A percentile compares a stretch with the other conserved stretches of the same genome.
phyloP scores from a whole-genome alignment of 108 stramenopile species.

The Nannochloropsis gaditana region DNA sequence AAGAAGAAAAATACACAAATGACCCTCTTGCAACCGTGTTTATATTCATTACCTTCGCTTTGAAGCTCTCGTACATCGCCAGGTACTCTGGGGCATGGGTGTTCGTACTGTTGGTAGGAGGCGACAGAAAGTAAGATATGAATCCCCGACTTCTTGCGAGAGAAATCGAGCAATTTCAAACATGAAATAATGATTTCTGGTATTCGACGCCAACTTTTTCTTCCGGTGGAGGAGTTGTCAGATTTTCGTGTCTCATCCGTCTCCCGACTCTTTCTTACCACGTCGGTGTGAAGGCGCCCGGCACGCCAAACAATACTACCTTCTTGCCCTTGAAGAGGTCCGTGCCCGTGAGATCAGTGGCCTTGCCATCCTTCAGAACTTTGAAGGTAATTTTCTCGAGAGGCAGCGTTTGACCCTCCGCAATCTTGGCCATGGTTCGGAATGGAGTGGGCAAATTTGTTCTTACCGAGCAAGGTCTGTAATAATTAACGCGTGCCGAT shows the following conservation, averaged over 20 bases:
- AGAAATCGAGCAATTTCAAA: background rate
- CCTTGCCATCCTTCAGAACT: background rate
- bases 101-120: background rate
- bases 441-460: background rate
- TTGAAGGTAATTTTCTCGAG: background rate
- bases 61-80: background rate
- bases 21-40: no score
- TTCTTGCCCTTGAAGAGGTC: background rate
- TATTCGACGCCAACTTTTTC: background rate
- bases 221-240: background rate
- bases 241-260: no score
- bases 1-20: background rate
- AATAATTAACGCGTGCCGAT: no score
- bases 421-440: background rate
- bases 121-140: background rate
- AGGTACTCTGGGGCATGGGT: background rate
- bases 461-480: no score
- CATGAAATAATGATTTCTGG: background rate
- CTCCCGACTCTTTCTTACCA: background rate
- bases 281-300: background rate
- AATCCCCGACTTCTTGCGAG: background rate
- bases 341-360: background rate
- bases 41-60: background rate
- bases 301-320: background rate
- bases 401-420: background rate